Evolutionary conservation across 1,139 yeast genomes (phyloP).

Genomic region (Saccharomyces hybrid): DNA sequence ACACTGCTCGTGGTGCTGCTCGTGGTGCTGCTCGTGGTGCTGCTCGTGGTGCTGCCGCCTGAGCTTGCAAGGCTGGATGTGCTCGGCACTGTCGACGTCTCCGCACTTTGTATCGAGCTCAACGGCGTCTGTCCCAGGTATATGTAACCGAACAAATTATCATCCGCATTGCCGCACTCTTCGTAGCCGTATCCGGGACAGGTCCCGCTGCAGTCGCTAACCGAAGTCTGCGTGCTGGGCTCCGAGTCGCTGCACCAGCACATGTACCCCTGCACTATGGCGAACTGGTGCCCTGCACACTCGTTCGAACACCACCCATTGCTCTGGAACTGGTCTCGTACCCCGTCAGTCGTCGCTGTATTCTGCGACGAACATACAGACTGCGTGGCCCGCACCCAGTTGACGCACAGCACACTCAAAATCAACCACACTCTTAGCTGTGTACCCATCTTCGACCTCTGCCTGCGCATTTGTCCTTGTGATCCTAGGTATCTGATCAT

Average conservation of each 20-base stretch:
- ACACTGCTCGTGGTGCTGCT: not conserved
- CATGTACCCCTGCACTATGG: conserved; percentile 16
- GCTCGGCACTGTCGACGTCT: not conserved
- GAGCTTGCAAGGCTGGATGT: too few relatives aligned
- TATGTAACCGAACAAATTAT: conserved; percentile 17
- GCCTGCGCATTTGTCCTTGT: not conserved
- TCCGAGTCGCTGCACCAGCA: conserved; percentile 22
- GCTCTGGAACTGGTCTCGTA: conserved; percentile 13
- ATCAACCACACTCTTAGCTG: not conserved
- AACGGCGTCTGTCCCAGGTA: conserved; percentile 9
- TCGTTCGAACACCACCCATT: conserved; percentile 18
- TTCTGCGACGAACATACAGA: conserved; percentile 13
- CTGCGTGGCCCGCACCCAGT: conserved; percentile 7
- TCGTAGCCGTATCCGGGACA: conserved; percentile 22
- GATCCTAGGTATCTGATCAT: not conserved
- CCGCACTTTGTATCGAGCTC: conserved; percentile 2
- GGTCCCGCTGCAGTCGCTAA: conserved; percentile 12
- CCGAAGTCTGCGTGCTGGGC: conserved; percentile 9
- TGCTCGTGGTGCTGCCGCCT: not conserved
- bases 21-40: not conserved
- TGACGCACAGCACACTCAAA: not conserved
- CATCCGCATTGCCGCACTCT: conserved; percentile 17
- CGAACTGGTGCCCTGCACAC: conserved; percentile 16
- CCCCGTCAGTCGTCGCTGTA: conserved; percentile 8
- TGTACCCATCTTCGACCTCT: not conserved